A percentile compares a stretch with the other conserved stretches of the same genome.
Evolutionary conservation across 768 basidiomycete species (phyloP).

Genomic region (Hericium rajendrae): DNA sequence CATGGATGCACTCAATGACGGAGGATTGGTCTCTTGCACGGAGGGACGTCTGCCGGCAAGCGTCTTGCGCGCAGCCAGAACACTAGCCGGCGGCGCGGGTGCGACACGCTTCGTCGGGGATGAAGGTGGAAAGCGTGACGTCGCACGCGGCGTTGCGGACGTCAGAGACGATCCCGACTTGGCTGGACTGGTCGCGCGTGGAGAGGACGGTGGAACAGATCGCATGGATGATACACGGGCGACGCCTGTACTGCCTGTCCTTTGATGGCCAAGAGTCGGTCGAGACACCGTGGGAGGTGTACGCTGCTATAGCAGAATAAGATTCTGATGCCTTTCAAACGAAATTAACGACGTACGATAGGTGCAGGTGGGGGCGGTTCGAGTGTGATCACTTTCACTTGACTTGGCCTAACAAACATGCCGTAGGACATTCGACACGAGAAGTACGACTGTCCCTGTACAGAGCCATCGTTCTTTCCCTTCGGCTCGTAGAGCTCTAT

Average conservation of each 20-base stretch:
- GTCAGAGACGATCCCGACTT: conserved; percentile 35
- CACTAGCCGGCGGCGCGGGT: conserved; percentile 19
- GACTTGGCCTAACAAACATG: conserved; percentile 82
- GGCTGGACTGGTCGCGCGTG: conserved; percentile 57
- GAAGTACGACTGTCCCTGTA: conserved; percentile 76
- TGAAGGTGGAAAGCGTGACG: conserved; percentile 23
- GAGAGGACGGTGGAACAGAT: conserved; percentile 36
- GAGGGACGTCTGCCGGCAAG: conserved; percentile 38
- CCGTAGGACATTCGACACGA: conserved; percentile 67
- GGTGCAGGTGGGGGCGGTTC: neutral
- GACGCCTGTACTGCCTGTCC: conserved; percentile 38
- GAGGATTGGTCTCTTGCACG: conserved; percentile 16
- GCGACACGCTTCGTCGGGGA: conserved; percentile 52
- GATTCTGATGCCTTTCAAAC: neutral
- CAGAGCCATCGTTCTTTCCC: conserved; percentile 95
- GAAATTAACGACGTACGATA: neutral
- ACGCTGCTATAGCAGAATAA: neutral
- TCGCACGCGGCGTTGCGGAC: conserved; percentile 19
- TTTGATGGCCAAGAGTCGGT: conserved; percentile 42
- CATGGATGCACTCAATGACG: conserved; percentile 20
- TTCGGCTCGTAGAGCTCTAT: conserved; percentile 74
- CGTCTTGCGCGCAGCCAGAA: conserved; percentile 35
- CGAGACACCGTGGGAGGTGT: conserved; percentile 15
- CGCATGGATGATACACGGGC: conserved; percentile 32
- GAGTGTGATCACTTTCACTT: conserved; percentile 56